Conservation (phyloP, 2,329 filamentous ascomycete species). For the Fusarium pseudograminearum region DNA sequence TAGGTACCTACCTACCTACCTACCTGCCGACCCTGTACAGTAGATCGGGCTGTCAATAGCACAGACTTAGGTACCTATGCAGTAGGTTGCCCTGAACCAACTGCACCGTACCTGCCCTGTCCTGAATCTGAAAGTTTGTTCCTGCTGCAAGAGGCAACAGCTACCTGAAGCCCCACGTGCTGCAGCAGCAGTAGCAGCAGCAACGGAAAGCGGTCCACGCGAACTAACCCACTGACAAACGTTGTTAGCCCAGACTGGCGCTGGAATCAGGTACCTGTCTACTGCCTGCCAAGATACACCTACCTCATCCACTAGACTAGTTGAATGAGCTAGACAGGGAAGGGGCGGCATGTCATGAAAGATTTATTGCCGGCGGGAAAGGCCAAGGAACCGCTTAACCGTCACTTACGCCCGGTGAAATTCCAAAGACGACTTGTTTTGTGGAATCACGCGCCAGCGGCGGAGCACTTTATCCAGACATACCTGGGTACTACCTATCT, state of each 20-base stretch:
- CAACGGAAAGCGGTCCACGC: neutral
- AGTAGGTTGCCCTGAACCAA: slow-evolving; percentile 12
- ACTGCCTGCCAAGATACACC: neutral
- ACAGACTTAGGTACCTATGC: too few species aligned
- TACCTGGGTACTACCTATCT: neutral
- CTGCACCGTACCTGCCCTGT: slow-evolving; percentile 5
- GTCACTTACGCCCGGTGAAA: slow-evolving; percentile 5
- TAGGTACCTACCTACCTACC: neutral
- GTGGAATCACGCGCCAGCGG: slow-evolving; percentile 28
- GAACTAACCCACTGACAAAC: neutral
- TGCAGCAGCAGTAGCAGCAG: neutral
- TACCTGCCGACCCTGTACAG: neutral
- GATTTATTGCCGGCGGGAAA: slow-evolving; percentile 19
- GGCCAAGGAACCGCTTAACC: slow-evolving; percentile 4
- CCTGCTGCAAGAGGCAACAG: slow-evolving; percentile 20
- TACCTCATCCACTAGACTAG: neutral
- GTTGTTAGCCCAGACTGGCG: neutral
- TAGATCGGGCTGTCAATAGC: slow-evolving; percentile 9
- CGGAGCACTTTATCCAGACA: slow-evolving; percentile 22
- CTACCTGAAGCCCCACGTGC: neutral
- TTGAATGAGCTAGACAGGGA: slow-evolving; percentile 2
- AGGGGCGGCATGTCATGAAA: slow-evolving; percentile 4
- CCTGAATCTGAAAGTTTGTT: slow-evolving; percentile 18
- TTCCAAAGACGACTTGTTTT: slow-evolving; percentile 23
- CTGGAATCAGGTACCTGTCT: neutral